Evolutionary conservation across 305 asterid species (phyloP).

Genomic region (Rubia occidens): DNA sequence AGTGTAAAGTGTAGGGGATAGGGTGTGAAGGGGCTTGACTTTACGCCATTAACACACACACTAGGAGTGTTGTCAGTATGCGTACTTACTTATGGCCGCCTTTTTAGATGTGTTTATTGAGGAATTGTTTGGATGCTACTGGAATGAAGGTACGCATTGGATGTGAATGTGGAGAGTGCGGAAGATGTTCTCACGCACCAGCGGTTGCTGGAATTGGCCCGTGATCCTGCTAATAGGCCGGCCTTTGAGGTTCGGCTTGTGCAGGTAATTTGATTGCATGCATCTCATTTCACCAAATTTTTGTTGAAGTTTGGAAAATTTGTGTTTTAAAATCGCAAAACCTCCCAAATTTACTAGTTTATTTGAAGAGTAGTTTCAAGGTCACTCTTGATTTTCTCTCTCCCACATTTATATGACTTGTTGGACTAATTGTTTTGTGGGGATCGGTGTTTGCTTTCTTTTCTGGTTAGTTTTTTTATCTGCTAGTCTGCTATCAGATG

Average conservation of each 20-base stretch:
- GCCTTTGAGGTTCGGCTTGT: conserved; percentile 89
- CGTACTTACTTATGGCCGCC: conserved; percentile 1
- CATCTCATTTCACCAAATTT: background rate
- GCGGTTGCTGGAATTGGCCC: conserved; percentile 68
- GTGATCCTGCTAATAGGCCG: conserved; percentile 80
- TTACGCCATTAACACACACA: too few relatives aligned
- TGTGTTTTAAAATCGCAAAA: conserved; percentile 1
- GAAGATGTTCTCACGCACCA: conserved; percentile 91
- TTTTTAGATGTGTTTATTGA: conserved; percentile 17
- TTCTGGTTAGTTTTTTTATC: background rate
- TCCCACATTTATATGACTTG: background rate
- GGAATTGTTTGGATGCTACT: conserved; percentile 16
- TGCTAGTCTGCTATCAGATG: background rate
- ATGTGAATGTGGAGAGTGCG: conserved; percentile 85
- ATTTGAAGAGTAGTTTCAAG: background rate
- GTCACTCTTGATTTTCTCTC: background rate
- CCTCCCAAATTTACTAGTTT: background rate
- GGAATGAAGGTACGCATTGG: conserved; percentile 74
- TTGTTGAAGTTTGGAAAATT: background rate
- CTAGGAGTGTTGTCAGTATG: background rate
- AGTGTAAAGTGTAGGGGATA: background rate
- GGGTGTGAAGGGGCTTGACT: too few relatives aligned
- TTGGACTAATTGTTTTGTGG: background rate
- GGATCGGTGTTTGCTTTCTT: background rate
- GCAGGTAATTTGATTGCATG: conserved; percentile 45